These are phyloP conservation scores for Isatis lusitanica DNA, from an alignment of 441 rosid species.

Conservation along the genomic window DNA sequence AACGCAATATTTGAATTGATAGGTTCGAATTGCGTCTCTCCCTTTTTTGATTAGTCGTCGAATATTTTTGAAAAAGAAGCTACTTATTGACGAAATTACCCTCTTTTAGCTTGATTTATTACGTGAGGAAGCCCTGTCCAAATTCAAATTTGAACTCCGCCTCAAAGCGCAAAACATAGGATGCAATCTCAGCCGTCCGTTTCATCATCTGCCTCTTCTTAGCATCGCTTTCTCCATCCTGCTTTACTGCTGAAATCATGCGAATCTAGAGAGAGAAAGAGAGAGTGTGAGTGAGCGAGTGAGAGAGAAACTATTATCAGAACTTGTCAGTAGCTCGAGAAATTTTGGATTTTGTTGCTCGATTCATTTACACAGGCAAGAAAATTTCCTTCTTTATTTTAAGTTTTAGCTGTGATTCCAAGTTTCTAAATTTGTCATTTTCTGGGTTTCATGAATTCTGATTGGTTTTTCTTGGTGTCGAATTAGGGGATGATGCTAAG, in stretches of 20 bases:
- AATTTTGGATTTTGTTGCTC: conserved; percentile 45
- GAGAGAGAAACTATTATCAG: conserved; percentile 9
- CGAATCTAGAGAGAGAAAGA: conserved; percentile 19
- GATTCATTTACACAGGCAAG: conserved; percentile 53
- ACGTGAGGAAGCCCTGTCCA: conserved; percentile 28
- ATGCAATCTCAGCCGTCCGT: conserved; percentile 72
- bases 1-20: conserved; percentile 19
- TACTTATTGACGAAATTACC: background rate
- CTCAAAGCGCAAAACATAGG: conserved; percentile 28
- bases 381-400: background rate
- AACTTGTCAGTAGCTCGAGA: conserved; percentile 11
- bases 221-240: background rate
- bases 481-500: conserved; percentile 57
- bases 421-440: background rate
- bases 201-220: conserved; percentile 16
- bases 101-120: background rate
- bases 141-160: conserved; percentile 76
- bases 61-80: background rate
- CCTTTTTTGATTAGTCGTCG: background rate
- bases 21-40: background rate
- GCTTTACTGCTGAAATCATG: conserved; percentile 34
- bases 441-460: background rate
- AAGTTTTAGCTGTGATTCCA: conserved; percentile 5
- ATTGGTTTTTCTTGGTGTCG: background rate
- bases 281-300: background rate